Conservation (phyloP, 192 early-diverging fungal species). For the Kappamyces sp. region DNA sequence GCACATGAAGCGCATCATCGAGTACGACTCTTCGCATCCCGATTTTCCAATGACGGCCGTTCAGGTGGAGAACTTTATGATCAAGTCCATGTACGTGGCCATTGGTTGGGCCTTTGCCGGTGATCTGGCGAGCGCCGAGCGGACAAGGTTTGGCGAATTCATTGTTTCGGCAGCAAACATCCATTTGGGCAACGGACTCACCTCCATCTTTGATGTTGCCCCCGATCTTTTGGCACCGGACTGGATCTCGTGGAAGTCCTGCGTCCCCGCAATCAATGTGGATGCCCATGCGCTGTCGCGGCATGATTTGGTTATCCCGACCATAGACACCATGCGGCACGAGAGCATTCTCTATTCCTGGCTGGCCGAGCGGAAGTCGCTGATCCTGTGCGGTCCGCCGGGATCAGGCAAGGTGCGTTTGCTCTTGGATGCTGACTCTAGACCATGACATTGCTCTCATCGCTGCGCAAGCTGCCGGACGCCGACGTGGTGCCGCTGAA, state of each 20-base stretch:
- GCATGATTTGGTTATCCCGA: constrained; percentile 94
- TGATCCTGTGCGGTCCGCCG: constrained; percentile 97
- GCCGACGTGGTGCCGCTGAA: constrained; percentile 98
- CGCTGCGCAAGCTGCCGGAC: constrained; percentile 85
- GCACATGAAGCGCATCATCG: constrained; percentile 72
- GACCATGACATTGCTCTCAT: constrained; percentile 98
- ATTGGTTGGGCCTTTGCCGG: constrained; percentile 96
- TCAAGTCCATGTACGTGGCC: constrained; percentile 73
- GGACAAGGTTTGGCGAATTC: constrained; percentile 73
- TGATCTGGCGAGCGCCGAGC: constrained; percentile 67
- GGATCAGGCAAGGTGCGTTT: constrained; percentile 79
- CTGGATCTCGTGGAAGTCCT: constrained; percentile 84
- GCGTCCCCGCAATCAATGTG: constrained; percentile 91
- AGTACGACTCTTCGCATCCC: constrained; percentile 84
- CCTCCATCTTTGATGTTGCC: constrained; percentile 81
- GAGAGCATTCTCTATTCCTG: constrained; percentile 93
- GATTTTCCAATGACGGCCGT: constrained; percentile 90
- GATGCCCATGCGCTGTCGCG: constrained; percentile 84
- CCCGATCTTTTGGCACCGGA: constrained; percentile 70
- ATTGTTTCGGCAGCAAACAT: constrained; percentile 66
- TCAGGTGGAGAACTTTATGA: constrained; percentile 69
- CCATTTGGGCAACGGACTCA: constrained; percentile 57
- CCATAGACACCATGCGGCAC: constrained; percentile 94
- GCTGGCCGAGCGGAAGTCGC: constrained; percentile 90
- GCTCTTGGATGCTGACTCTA: constrained; percentile 10